A percentile compares a stretch with the other conserved stretches of the same genome.
Evolutionary conservation across 176 grass and related monocot species (phyloP).

Genomic region (Ampelocalamus luodianensis): DNA sequence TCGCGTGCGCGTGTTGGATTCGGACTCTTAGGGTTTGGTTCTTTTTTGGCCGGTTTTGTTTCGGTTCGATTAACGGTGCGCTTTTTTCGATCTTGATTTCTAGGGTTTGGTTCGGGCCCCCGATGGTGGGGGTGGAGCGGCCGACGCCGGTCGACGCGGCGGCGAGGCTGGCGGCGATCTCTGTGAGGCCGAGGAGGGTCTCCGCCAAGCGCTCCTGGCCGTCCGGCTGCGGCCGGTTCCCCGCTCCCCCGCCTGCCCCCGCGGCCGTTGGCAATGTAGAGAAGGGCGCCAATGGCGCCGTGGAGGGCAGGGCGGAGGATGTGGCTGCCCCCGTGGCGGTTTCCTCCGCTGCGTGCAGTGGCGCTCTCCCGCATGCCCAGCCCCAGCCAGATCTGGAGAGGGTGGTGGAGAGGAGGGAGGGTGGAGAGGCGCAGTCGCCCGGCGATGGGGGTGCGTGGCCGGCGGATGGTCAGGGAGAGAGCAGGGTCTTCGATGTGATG

Average conservation of each 20-base stretch:
- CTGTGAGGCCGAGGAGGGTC: conserved; percentile 18
- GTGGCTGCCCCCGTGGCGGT: background rate
- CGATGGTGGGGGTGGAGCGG: conserved; percentile 46
- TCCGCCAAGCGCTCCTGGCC: conserved; percentile 56
- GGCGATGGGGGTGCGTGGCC: background rate
- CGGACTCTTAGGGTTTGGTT: conserved; percentile 38
- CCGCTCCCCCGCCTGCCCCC: background rate
- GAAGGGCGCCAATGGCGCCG: background rate
- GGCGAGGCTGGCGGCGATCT: background rate
- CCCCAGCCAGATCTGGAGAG: background rate
- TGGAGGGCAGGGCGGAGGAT: background rate
- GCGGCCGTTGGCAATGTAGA: background rate
- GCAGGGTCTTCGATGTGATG: background rate
- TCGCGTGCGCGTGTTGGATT: background rate
- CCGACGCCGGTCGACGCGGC: background rate
- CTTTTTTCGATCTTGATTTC: conserved; percentile 34
- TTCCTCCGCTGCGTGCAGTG: background rate
- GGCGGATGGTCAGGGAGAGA: conserved; percentile 3
- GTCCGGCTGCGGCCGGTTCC: conserved; percentile 52
- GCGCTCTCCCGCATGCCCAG: background rate
- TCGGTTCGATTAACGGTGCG: background rate
- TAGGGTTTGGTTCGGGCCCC: background rate
- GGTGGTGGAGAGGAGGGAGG: background rate
- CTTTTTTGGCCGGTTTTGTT: background rate
- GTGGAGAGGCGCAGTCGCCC: background rate